Percentiles rank a stretch among this genome's conserved stretches.
Conservation (phyloP, 768 basidiomycete genomes). For the Lactarius hatsudake region DNA sequence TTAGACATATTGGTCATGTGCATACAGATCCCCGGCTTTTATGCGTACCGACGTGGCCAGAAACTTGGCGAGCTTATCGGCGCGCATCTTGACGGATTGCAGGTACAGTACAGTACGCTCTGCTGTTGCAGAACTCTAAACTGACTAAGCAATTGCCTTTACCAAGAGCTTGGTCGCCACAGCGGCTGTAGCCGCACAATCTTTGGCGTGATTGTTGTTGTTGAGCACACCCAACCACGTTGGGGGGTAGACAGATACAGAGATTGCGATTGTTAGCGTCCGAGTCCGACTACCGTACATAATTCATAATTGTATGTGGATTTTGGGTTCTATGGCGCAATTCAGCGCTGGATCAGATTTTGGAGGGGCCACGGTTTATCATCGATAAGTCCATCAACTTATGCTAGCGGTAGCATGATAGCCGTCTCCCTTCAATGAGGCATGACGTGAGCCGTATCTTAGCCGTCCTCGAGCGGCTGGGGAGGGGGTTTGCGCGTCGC, state of each 20-base stretch:
- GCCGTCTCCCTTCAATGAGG: background rate
- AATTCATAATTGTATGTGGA: background rate
- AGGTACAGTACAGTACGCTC: background rate
- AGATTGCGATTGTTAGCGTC: background rate
- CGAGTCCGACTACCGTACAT: background rate
- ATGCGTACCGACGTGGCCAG: constrained; percentile 14
- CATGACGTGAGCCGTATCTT: background rate
- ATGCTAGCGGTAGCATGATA: background rate
- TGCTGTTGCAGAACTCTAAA: background rate
- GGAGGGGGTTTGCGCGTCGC: background rate
- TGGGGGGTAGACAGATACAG: background rate
- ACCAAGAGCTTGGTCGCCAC: constrained; percentile 8
- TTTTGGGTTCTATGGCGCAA: background rate
- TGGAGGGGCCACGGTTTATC: background rate
- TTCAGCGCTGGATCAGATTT: background rate
- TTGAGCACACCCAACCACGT: background rate
- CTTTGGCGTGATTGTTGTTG: background rate
- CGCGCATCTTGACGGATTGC: constrained; percentile 6
- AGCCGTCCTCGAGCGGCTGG: no score
- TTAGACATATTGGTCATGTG: background rate
- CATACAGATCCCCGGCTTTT: constrained; percentile 24
- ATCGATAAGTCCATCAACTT: background rate
- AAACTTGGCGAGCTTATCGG: constrained; percentile 20
- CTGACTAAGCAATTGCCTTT: background rate
- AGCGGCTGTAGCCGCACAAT: constrained; percentile 8